These are phyloP conservation scores for Chiua sp. DNA, from an alignment of 1,284 basidiomycete genomes.

Conservation along the genomic window DNA sequence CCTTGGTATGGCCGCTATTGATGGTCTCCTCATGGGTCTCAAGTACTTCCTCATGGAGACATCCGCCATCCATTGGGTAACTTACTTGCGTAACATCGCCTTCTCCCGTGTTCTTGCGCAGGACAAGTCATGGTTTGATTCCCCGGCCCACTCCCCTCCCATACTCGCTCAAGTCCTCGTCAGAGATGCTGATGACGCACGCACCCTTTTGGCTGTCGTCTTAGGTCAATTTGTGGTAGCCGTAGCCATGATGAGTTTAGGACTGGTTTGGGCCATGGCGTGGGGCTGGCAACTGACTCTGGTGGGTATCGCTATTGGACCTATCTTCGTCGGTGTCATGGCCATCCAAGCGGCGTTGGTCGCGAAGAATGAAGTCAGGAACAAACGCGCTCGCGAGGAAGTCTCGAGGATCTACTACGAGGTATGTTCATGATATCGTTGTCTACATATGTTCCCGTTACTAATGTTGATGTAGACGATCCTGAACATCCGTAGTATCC, in stretches of 20 bases:
- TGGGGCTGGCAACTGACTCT: constrained; percentile 94
- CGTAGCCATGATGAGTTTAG: constrained; percentile 80
- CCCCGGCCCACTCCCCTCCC: constrained; percentile 63
- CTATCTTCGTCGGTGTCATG: constrained; percentile 82
- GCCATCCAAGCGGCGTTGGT: constrained; percentile 75
- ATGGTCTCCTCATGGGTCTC: constrained; percentile 75
- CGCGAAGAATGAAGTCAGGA: constrained; percentile 74
- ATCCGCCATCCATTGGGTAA: constrained; percentile 80
- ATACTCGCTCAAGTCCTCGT: constrained; percentile 81
- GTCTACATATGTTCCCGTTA: constrained; percentile 1
- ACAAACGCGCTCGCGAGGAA: constrained; percentile 86
- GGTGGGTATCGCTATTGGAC: constrained; percentile 87
- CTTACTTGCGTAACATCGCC: constrained; percentile 62
- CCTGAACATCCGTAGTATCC: constrained; percentile 85
- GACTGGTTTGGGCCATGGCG: constrained; percentile 87
- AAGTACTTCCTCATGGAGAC: constrained; percentile 84
- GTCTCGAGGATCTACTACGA: constrained; percentile 90
- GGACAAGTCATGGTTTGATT: constrained; percentile 93
- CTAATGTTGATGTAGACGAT: constrained; percentile 60
- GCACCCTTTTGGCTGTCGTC: constrained; percentile 78
- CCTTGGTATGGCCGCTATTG: constrained; percentile 74
- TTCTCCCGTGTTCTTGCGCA: constrained; percentile 75
- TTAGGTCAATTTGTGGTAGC: constrained; percentile 79
- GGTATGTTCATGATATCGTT: constrained; percentile 45
- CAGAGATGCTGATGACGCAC: constrained; percentile 93